Base-by-base conservation (phyloP, 179 eudicot species). In the Camellia oleifera region DNA sequence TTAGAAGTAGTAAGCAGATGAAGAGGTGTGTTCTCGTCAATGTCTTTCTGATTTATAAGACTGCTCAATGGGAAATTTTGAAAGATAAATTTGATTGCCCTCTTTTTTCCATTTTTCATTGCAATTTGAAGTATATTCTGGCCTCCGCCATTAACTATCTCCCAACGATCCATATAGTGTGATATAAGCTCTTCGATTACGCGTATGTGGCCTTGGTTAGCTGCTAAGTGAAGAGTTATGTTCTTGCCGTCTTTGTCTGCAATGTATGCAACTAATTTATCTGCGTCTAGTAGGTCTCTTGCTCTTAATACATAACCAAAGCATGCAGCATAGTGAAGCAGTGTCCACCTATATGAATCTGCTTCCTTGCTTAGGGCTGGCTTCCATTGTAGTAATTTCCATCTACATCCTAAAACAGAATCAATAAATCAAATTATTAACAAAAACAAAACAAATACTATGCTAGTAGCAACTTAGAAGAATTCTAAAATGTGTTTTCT, bases 161-260 rank as follows among this genome's bases (percentile, higher is more conserved):
- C 86, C 82, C 79, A 80, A 48, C 84, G 71, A 75, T 81, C 86
- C 0, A 84, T 86, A 52, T 84, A 83, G 3, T 3, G 20, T 20
- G 53, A 13, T 17, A 86, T 8, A 10, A 86, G 40, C 72, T 74
- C 76, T 69, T 75, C 10, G 42, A 86, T 75, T 56, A 73, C 72
- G 4, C 44, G 42, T 5, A 66, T 40, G 64, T 81, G 78, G 5
- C 84, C 86, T 64, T 3, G 72, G 40, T 66, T 62, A 58, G 80
- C 78, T 45, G 86, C 88, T 70, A 85, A 14, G 66, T 86, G 88
- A 20, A 83, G 81, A 57, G 82, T 73, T 3, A 77, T 79, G 40
- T 45, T 74, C 17, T 23, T 74, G 52, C 32, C 73, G 40, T 82
- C 67, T 20, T 26, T 63, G 15, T 74, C 71, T 15, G 66, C 52